A percentile compares a stretch with the other conserved stretches of the same genome.
Evolutionary conservation across 2,329 filamentous ascomycete species (phyloP).

Genomic region (Aspergillus texensis): DNA sequence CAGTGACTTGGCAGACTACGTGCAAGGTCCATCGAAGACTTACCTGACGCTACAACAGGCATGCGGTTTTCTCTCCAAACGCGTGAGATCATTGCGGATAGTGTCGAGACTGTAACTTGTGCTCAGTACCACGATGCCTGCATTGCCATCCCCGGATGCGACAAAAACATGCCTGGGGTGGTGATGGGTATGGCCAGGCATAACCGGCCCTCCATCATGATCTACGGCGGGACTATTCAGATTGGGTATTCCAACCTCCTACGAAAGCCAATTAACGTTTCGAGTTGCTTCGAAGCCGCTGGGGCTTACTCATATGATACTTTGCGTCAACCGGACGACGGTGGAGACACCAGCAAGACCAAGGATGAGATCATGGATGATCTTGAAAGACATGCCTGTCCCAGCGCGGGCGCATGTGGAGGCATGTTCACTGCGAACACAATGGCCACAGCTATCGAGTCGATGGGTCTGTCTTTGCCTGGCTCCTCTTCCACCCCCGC

Average conservation of each 20-base stretch:
- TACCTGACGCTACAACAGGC: slow-evolving; percentile 54
- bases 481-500: slow-evolving; percentile 85
- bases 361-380: slow-evolving; percentile 82
- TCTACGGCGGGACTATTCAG: slow-evolving; percentile 89
- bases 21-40: not conserved
- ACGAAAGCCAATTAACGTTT: slow-evolving; percentile 81
- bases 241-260: slow-evolving; percentile 81
- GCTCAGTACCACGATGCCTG: slow-evolving; percentile 92
- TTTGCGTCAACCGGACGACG: slow-evolving; percentile 68
- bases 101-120: slow-evolving; percentile 88
- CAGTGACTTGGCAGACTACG: slow-evolving; percentile 23
- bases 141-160: slow-evolving; percentile 89
- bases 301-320: slow-evolving; percentile 80
- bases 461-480: slow-evolving; percentile 80
- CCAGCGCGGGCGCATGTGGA: slow-evolving; percentile 77
- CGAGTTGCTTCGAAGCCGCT: slow-evolving; percentile 82
- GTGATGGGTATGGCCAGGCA: slow-evolving; percentile 89
- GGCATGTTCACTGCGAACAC: slow-evolving; percentile 97
- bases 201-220: slow-evolving; percentile 91
- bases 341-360: slow-evolving; percentile 65
- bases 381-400: slow-evolving; percentile 77
- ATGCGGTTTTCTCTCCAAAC: slow-evolving; percentile 94
- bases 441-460: slow-evolving; percentile 88
- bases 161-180: slow-evolving; percentile 97
- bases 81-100: slow-evolving; percentile 90